A percentile compares a stretch with the other conserved stretches of the same genome.
phyloP scores from a whole-genome alignment of 2,329 filamentous ascomycete species.

The Colletotrichum sp. region DNA sequence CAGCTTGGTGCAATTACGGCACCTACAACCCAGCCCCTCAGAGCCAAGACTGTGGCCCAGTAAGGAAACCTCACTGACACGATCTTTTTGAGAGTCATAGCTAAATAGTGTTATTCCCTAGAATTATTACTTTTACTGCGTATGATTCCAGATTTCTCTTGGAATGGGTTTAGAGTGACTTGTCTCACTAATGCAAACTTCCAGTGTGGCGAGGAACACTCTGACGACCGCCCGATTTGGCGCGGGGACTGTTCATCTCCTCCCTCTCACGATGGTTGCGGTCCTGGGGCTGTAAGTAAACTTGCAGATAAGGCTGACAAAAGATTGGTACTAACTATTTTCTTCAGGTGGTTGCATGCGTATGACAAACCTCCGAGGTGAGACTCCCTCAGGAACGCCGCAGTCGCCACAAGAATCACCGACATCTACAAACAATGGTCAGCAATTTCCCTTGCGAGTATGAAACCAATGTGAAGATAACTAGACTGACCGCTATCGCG shows the following conservation, averaged over 20 bases:
- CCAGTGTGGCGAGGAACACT: not conserved
- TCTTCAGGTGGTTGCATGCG: not conserved
- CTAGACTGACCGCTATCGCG: constrained; percentile 39
- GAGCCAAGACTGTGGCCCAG: not conserved
- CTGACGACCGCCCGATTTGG: not conserved
- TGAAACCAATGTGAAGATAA: constrained; percentile 38
- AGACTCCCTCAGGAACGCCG: not conserved
- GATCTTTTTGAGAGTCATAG: not conserved
- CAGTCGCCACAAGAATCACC: constrained; percentile 31
- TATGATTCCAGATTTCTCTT: not conserved
- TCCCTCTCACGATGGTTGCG: not conserved
- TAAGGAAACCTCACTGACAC: not conserved
- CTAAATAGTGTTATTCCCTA: not conserved
- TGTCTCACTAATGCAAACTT: not conserved
- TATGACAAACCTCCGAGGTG: not conserved
- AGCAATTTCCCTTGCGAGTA: constrained; percentile 36
- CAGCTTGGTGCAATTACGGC: not conserved
- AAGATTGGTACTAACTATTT: not conserved
- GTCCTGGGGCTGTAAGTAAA: not conserved
- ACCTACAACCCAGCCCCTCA: not conserved
- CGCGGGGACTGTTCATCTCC: not conserved
- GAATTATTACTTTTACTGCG: not conserved
- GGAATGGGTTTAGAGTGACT: not conserved
- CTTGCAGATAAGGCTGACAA: not conserved
- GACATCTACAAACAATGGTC: constrained; percentile 38